A percentile compares a stretch with the other conserved stretches of the same genome.
phyloP scores from a whole-genome alignment of 169 alveolate genomes.

The Cyclospora cayetanensis region DNA sequence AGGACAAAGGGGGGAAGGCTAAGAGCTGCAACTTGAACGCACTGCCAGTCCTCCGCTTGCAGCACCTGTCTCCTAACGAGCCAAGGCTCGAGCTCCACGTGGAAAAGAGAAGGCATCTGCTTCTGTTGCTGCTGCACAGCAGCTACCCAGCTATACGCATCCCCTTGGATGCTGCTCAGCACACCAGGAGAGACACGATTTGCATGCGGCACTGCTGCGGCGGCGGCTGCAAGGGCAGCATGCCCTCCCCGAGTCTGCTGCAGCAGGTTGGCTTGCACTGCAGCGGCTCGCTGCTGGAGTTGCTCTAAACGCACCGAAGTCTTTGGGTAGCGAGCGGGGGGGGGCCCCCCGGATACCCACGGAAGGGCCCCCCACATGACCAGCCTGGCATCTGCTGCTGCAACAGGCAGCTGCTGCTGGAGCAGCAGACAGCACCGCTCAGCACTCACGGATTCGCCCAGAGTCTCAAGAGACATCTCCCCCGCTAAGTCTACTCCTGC shows the following conservation, averaged over 20 bases:
- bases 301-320: slow-evolving; percentile 1
- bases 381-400: slow-evolving; percentile 39
- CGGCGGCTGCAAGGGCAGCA: slow-evolving; percentile 39
- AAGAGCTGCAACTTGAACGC: slow-evolving; percentile 24
- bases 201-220: slow-evolving; percentile 32
- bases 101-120: slow-evolving; percentile 20
- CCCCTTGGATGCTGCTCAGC: not conserved
- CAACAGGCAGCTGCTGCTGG: slow-evolving; percentile 38
- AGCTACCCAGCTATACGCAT: slow-evolving; percentile 11
- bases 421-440: slow-evolving; percentile 27
- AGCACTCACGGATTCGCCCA: not conserved
- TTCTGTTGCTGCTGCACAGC: slow-evolving; percentile 38
- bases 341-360: not conserved
- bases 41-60: not conserved
- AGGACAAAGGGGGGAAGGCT: slow-evolving; percentile 38
- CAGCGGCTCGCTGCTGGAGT: slow-evolving; percentile 51
- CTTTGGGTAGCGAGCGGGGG: too few relatives aligned
- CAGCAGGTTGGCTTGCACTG: slow-evolving; percentile 3
- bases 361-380: not conserved
- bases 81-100: slow-evolving; percentile 56
- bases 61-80: slow-evolving; percentile 15
- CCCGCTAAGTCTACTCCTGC: slow-evolving; percentile 10
- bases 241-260: slow-evolving; percentile 48
- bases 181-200: too few relatives aligned
- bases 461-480: not conserved